phyloP scores from a whole-genome alignment of 192 early-diverging fungal genomes.

The Martensiomyces pterosporus region DNA sequence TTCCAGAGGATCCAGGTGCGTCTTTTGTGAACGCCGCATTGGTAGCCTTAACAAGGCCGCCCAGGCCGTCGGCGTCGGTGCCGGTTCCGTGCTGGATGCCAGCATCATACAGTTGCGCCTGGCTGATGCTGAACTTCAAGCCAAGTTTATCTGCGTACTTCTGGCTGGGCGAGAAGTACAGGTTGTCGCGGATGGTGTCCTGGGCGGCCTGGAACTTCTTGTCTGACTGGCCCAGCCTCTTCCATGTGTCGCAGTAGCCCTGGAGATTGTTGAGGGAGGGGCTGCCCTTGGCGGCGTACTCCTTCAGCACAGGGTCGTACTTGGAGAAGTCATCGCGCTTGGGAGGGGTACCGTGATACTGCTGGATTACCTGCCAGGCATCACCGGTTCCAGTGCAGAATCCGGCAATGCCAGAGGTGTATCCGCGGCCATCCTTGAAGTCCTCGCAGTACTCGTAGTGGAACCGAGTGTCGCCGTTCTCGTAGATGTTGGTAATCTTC shows the following conservation, averaged over 20 bases:
- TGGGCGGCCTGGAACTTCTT: conserved; percentile 29
- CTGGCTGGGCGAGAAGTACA: conserved; percentile 29
- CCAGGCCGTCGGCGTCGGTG: conserved; percentile 22
- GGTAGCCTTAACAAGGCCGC: conserved; percentile 11
- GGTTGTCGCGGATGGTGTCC: conserved; percentile 10
- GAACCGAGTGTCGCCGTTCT: conserved; percentile 35
- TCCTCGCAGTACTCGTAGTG: conserved; percentile 43
- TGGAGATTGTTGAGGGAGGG: conserved; percentile 13
- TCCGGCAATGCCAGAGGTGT: conserved; percentile 49
- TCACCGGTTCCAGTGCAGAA: conserved; percentile 46
- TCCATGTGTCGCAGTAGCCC: conserved; percentile 48
- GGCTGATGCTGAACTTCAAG: conserved; percentile 20
- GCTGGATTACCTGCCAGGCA: conserved; percentile 20
- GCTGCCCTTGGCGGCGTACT: conserved; percentile 4
- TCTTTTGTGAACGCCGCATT: conserved; percentile 12
- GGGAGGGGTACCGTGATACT: conserved; percentile 14
- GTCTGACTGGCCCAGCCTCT: conserved; percentile 24
- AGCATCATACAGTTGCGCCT: conserved; percentile 45
- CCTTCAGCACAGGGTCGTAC: conserved; percentile 17
- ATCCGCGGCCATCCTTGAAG: conserved; percentile 44
- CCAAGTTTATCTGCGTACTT: conserved; percentile 10
- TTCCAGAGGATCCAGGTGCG: conserved; percentile 1
- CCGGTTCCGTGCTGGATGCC: conserved; percentile 31
- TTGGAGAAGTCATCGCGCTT: conserved; percentile 37
- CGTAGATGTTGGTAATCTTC: conserved; percentile 51